phyloP scores from a whole-genome alignment of 1,284 basidiomycete genomes.

The Meripilus lineatus region DNA sequence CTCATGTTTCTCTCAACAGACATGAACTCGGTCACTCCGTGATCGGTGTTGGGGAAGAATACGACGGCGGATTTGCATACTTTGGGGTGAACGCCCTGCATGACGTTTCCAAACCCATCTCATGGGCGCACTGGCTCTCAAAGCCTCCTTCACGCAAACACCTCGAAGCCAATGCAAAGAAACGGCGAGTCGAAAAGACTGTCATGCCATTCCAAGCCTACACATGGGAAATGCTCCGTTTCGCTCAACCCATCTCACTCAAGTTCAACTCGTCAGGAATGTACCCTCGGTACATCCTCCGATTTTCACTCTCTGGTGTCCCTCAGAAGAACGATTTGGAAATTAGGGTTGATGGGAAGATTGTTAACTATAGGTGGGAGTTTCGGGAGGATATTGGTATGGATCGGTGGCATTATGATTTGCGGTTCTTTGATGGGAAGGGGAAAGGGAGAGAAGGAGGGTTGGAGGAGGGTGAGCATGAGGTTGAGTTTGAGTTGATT shows the following conservation, averaged over 20 bases:
- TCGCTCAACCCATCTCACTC: slow-evolving; percentile 49
- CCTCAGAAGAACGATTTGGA: slow-evolving; percentile 50
- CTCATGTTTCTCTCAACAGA: slow-evolving; percentile 13
- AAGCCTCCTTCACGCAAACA: slow-evolving; percentile 19
- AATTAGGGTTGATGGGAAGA: slow-evolving; percentile 57
- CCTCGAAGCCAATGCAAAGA: slow-evolving; percentile 10
- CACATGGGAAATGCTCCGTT: slow-evolving; percentile 69
- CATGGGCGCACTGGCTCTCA: slow-evolving; percentile 73
- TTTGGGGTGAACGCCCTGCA: slow-evolving; percentile 68
- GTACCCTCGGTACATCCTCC: slow-evolving; percentile 61
- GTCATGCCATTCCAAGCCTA: slow-evolving; percentile 77
- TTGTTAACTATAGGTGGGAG: slow-evolving; percentile 50
- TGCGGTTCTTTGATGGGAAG: slow-evolving; percentile 26
- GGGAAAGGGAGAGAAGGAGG: slow-evolving; percentile 25
- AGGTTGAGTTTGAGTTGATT: slow-evolving; percentile 53
- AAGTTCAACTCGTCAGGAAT: slow-evolving; percentile 61
- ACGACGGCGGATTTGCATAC: slow-evolving; percentile 78
- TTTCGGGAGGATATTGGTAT: slow-evolving; percentile 52
- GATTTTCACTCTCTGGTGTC: slow-evolving; percentile 76
- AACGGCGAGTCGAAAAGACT: slow-evolving; percentile 56
- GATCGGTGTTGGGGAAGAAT: slow-evolving; percentile 80
- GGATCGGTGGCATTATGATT: slow-evolving; percentile 73
- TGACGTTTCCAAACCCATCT: slow-evolving; percentile 38
- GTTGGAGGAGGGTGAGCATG: slow-evolving; percentile 46
- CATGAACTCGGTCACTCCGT: slow-evolving; percentile 85